Conservation (phyloP, 345 rosid species). For the Conringia planisiliqua region DNA sequence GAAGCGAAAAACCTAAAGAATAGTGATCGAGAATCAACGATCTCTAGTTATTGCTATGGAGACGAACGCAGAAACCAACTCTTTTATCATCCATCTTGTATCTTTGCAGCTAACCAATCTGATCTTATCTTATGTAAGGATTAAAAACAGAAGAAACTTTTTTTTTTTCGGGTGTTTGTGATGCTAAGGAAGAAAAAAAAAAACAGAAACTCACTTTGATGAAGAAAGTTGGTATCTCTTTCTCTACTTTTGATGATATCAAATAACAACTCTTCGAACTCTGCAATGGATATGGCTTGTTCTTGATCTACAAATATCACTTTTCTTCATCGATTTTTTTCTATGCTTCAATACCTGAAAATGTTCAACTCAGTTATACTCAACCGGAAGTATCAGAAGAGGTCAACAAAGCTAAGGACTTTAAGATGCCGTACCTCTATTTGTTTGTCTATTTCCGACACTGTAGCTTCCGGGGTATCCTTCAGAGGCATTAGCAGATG, state of each 20-base stretch:
- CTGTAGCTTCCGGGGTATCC: conserved; percentile 73
- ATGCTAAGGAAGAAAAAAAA: neutral
- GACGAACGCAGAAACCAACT: conserved; percentile 24
- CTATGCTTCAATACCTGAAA: conserved; percentile 37
- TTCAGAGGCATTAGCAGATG: conserved; percentile 54
- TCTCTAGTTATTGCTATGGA: conserved; percentile 29
- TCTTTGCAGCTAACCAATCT: conserved; percentile 32
- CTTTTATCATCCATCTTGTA: conserved; percentile 30
- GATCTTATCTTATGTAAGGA: conserved; percentile 33
- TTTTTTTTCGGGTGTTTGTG: neutral
- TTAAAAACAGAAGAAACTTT: neutral
- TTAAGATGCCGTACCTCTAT: conserved; percentile 63
- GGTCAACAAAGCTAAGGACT: neutral
- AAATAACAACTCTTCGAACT: conserved; percentile 28
- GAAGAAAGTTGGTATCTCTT: conserved; percentile 20
- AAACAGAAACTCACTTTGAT: conserved; percentile 29
- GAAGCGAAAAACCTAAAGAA: conserved; percentile 25
- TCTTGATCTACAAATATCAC: conserved; percentile 33
- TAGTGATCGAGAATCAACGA: conserved; percentile 35
- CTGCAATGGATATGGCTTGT: conserved; percentile 5
- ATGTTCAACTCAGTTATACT: neutral
- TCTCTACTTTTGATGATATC: conserved; percentile 21
- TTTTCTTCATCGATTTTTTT: neutral
- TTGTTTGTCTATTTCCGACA: conserved; percentile 68
- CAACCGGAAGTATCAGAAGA: neutral